Evolutionary conservation across 2,329 filamentous ascomycete species (phyloP).

Genomic region (Clarireedia paspali): DNA sequence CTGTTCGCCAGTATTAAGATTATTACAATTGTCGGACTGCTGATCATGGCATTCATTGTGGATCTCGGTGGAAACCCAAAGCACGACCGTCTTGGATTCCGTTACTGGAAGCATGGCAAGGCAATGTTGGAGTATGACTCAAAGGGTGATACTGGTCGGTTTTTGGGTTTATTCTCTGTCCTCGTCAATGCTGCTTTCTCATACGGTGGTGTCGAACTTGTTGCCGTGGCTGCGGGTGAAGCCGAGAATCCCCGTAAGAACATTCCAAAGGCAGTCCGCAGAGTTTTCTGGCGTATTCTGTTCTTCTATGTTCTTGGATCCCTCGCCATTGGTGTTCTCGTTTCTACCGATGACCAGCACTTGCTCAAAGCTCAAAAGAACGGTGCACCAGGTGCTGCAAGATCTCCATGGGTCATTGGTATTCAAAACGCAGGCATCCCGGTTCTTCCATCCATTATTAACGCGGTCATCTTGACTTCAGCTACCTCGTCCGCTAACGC

Average conservation of each 20-base stretch:
- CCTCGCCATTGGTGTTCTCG: slow-evolving; percentile 62
- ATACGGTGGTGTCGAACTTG: slow-evolving; percentile 39
- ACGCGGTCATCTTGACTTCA: slow-evolving; percentile 62
- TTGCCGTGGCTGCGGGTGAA: slow-evolving; percentile 52
- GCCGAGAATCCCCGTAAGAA: slow-evolving; percentile 61
- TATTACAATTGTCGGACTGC: slow-evolving; percentile 54
- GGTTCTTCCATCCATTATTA: slow-evolving; percentile 62
- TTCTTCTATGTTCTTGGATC: slow-evolving; percentile 69
- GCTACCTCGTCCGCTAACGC: slow-evolving; percentile 36
- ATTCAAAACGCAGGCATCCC: slow-evolving; percentile 59
- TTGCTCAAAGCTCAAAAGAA: slow-evolving; percentile 55
- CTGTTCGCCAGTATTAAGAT: slow-evolving; percentile 51
- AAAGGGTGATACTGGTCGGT: slow-evolving; percentile 55
- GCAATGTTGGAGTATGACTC: slow-evolving; percentile 60
- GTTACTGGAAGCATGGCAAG: slow-evolving; percentile 59
- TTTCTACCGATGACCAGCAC: slow-evolving; percentile 59
- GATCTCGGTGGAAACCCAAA: slow-evolving; percentile 78
- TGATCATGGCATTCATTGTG: slow-evolving; percentile 71
- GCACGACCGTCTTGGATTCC: slow-evolving; percentile 65
- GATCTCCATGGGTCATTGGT: slow-evolving; percentile 58
- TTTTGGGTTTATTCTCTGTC: slow-evolving; percentile 58
- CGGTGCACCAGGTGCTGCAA: slow-evolving; percentile 57
- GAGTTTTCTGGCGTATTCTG: slow-evolving; percentile 71
- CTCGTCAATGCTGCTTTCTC: slow-evolving; percentile 42
- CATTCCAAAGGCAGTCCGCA: slow-evolving; percentile 68